These are phyloP conservation scores for Nothomitra cinnamomea DNA, from an alignment of 2,329 filamentous ascomycete species.

Conservation along the genomic window DNA sequence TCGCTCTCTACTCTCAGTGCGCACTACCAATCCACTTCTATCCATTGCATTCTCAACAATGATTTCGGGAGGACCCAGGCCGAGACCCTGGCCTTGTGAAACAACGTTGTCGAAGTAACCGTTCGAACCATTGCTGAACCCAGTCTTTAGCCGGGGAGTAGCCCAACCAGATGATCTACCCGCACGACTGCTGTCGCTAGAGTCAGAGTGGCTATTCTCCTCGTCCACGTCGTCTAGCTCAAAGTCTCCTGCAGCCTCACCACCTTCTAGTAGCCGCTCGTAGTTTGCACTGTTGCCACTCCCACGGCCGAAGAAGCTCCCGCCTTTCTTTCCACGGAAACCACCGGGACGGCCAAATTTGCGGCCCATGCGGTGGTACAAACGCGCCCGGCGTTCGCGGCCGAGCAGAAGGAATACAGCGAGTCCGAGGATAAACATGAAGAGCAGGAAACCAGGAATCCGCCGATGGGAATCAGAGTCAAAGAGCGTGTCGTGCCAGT, in stretches of 20 bases:
- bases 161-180: conserved; percentile 49
- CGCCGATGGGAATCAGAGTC: conserved; percentile 45
- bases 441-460: conserved; percentile 58
- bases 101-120: conserved; percentile 9
- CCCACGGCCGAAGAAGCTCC: conserved; percentile 46
- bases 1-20: conserved; percentile 76
- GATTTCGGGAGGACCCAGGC: conserved; percentile 10
- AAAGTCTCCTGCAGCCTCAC: conserved; percentile 49
- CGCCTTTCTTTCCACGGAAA: background rate
- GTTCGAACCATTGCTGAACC: conserved; percentile 11
- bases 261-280: conserved; percentile 74
- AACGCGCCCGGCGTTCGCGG: conserved; percentile 39
- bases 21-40: conserved; percentile 55
- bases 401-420: conserved; percentile 61
- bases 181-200: conserved; percentile 35
- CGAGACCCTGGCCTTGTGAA: conserved; percentile 14
- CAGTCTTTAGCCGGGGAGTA: conserved; percentile 41
- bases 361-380: conserved; percentile 8
- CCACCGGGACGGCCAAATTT: background rate
- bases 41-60: conserved; percentile 29
- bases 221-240: conserved; percentile 54
- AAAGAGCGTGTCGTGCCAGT: conserved; percentile 47
- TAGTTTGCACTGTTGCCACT: conserved; percentile 38
- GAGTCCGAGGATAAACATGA: conserved; percentile 55
- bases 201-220: conserved; percentile 45